Evolutionary conservation across 2,329 filamentous ascomycete genomes (phyloP).

Genomic region (Ophioceras dolichostomum): DNA sequence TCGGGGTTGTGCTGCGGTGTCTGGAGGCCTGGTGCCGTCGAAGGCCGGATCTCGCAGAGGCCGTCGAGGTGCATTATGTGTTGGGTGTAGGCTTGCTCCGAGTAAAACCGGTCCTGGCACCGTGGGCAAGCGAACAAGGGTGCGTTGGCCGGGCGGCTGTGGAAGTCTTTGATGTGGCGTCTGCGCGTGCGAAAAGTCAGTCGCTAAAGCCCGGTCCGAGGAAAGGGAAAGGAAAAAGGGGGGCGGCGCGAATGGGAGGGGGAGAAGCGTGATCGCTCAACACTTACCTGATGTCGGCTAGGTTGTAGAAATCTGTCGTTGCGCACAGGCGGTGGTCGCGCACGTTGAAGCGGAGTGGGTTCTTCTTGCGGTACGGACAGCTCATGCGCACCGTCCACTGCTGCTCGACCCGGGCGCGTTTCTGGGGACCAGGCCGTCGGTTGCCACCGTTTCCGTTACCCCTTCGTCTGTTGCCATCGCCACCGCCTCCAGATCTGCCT

Average conservation of each 20-base stretch:
- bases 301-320: conserved; percentile 2
- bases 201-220: neutral
- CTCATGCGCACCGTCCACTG: conserved; percentile 3
- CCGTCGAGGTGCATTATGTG: no score
- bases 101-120: conserved; percentile 3
- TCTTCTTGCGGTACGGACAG: conserved; percentile 4
- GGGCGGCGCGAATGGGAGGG: no score
- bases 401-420: conserved; percentile 2
- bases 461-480: conserved; percentile 1
- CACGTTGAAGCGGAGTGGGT: conserved; percentile 5
- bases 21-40: conserved; percentile 1
- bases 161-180: conserved; percentile 5
- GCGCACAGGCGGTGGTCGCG: conserved; percentile 4
- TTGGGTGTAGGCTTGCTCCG: no score
- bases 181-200: neutral
- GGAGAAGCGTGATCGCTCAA: no score
- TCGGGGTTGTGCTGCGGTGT: conserved; percentile 1
- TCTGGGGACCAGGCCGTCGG: conserved; percentile 1
- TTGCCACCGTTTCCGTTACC: no score
- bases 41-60: conserved; percentile 2
- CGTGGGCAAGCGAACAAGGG: conserved; percentile 2
- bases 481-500: conserved; percentile 1
- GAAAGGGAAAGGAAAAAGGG: no score
- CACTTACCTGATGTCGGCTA: conserved; percentile 4
- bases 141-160: conserved; percentile 2